phyloP scores from a whole-genome alignment of 106 monocot genomes.

The Iris macrosiphon region DNA sequence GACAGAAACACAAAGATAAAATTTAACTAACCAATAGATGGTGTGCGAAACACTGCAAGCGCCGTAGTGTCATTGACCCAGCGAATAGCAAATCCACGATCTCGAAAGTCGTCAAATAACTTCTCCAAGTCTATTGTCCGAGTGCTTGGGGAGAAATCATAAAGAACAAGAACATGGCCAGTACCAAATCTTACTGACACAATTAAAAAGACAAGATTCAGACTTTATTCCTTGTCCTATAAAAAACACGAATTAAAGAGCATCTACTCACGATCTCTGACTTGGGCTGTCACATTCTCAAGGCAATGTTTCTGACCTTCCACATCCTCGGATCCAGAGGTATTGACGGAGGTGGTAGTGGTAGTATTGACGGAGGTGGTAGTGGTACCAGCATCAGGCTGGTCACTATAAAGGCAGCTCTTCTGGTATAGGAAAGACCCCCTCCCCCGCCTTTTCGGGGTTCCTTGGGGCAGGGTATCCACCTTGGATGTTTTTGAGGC shows the following conservation, averaged over 20 bases:
- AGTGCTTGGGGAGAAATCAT: slow-evolving; percentile 66
- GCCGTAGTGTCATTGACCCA: slow-evolving; percentile 87
- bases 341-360: background rate
- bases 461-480: background rate
- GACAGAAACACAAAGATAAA: background rate
- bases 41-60: slow-evolving; percentile 78
- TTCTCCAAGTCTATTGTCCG: slow-evolving; percentile 68
- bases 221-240: background rate
- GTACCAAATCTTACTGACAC: slow-evolving; percentile 46
- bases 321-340: slow-evolving; percentile 9
- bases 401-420: slow-evolving; percentile 52
- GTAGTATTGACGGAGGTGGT: background rate
- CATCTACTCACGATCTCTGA: slow-evolving; percentile 9
- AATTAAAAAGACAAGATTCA: background rate
- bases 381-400: slow-evolving; percentile 11
- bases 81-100: slow-evolving; percentile 57
- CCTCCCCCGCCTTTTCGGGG: slow-evolving; percentile 29
- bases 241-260: background rate
- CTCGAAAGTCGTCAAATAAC: slow-evolving; percentile 43
- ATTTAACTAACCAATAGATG: slow-evolving; percentile 46
- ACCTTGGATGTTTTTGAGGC: background rate
- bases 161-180: slow-evolving; percentile 69
- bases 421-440: slow-evolving; percentile 39
- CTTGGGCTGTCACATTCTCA: background rate
- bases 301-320: background rate